Conservation (phyloP, 129 eudicot genomes). For the Centrapalus pauciflorus region DNA sequence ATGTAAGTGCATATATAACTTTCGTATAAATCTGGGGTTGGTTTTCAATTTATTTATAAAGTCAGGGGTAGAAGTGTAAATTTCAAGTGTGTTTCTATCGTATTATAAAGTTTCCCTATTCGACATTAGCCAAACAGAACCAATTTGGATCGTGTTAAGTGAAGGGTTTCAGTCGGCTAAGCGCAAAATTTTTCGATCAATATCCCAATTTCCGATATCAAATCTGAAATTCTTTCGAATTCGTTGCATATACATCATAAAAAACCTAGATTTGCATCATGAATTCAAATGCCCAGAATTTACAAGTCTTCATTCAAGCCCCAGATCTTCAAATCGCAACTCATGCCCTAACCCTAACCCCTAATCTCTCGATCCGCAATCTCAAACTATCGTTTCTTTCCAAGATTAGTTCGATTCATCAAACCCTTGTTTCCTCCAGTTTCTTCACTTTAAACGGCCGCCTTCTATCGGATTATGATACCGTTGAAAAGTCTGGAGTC, state of each 20-base stretch:
- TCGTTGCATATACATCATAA: not conserved
- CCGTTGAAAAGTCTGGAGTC: constrained; percentile 22
- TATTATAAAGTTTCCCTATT: not conserved
- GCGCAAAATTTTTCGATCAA: not conserved
- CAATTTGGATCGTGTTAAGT: not conserved
- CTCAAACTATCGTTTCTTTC: constrained; percentile 43
- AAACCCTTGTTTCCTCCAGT: constrained; percentile 18
- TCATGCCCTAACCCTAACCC: constrained; percentile 48
- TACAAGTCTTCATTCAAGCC: constrained; percentile 44
- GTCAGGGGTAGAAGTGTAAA: not conserved
- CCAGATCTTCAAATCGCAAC: constrained; percentile 44
- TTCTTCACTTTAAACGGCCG: constrained; percentile 66
- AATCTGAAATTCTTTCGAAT: not conserved
- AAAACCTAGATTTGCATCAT: constrained; percentile 17
- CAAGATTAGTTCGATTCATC: not conserved
- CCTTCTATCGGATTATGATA: constrained; percentile 37
- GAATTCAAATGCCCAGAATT: constrained; percentile 25
- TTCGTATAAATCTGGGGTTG: not conserved
- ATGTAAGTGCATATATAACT: not conserved
- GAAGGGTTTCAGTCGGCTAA: constrained; percentile 4
- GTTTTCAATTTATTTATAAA: not conserved
- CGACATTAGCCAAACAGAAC: not conserved
- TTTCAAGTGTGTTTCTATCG: not conserved
- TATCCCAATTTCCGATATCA: not conserved
- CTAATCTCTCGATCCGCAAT: constrained; percentile 42